Conservation (phyloP, 2,329 filamentous ascomycete genomes). For the Nemania sp. region DNA sequence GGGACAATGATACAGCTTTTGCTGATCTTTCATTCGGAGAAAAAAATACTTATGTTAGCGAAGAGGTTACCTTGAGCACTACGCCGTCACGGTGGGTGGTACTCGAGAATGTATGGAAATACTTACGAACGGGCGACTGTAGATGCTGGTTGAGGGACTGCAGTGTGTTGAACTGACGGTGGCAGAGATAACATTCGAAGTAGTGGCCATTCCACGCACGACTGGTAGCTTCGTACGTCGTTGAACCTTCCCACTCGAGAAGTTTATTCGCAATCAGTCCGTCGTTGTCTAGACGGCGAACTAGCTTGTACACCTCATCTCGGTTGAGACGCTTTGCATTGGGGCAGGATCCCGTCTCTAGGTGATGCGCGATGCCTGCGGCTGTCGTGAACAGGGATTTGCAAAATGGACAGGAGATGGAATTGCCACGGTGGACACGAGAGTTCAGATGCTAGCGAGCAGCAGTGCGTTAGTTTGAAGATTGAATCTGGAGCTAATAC, state of each 20-base stretch:
- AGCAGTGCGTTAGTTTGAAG: not conserved
- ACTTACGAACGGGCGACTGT: constrained; percentile 63
- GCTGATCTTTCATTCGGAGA: constrained; percentile 50
- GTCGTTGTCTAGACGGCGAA: constrained; percentile 60
- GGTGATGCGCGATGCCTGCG: constrained; percentile 66
- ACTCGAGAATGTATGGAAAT: not conserved
- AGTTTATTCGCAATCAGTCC: constrained; percentile 65
- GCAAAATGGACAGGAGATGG: constrained; percentile 69
- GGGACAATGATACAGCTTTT: constrained; percentile 57
- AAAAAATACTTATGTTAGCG: constrained; percentile 11
- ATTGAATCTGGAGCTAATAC: not conserved
- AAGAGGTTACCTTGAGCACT: not conserved
- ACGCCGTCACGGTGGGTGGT: not conserved
- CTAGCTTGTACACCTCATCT: constrained; percentile 59
- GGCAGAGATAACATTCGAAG: constrained; percentile 42
- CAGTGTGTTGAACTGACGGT: constrained; percentile 17
- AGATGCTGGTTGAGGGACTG: constrained; percentile 64
- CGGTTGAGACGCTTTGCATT: constrained; percentile 54
- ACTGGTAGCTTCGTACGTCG: constrained; percentile 33
- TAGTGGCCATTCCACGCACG: constrained; percentile 32
- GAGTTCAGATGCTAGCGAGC: constrained; percentile 66
- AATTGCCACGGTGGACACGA: constrained; percentile 58
- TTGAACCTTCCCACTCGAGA: constrained; percentile 46
- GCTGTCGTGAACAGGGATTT: constrained; percentile 58
- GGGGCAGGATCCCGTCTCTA: constrained; percentile 67